Evolutionary conservation across 1,284 basidiomycete species (phyloP).

Genomic region (Cryptococcus jaspeensis): DNA sequence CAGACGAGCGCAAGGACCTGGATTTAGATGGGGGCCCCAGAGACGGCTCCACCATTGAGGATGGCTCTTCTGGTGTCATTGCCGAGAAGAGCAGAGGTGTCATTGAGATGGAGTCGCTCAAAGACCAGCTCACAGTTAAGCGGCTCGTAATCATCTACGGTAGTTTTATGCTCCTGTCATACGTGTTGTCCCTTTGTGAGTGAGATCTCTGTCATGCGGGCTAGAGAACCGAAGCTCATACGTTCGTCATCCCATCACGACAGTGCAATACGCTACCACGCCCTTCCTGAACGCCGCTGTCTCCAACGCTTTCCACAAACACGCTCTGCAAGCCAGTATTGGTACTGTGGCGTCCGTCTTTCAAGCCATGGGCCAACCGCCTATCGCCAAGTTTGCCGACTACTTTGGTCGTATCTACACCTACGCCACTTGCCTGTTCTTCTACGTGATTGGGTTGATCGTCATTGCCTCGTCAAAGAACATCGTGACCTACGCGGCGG

Average conservation of each 20-base stretch:
- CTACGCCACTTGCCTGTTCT: conserved; percentile 38
- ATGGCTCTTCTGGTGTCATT: too few relatives aligned
- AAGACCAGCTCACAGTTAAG: conserved; percentile 25
- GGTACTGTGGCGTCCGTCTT: conserved; percentile 41
- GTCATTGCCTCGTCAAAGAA: conserved; percentile 37
- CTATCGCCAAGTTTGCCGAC: conserved; percentile 48
- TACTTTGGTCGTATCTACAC: conserved; percentile 44
- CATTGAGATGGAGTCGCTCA: conserved; percentile 41
- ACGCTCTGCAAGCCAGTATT: conserved; percentile 44
- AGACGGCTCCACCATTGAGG: too few relatives aligned
- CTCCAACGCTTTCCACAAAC: conserved; percentile 33
- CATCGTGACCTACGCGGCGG: conserved; percentile 40
- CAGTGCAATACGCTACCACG: conserved; percentile 35
- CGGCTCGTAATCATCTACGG: conserved; percentile 35
- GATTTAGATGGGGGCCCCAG: too few relatives aligned
- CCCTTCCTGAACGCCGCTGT: conserved; percentile 40
- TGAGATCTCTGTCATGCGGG: neutral
- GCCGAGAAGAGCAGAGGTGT: conserved; percentile 37
- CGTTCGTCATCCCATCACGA: neutral
- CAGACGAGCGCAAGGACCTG: too few relatives aligned
- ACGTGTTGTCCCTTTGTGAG: conserved; percentile 42
- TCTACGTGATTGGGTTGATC: conserved; percentile 46
- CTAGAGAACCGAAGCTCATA: too few relatives aligned
- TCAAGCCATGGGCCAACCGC: conserved; percentile 45
- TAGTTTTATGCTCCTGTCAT: conserved; percentile 41